phyloP scores from a whole-genome alignment of 176 grass and related monocot genomes.

The Aegilops speltoides region DNA sequence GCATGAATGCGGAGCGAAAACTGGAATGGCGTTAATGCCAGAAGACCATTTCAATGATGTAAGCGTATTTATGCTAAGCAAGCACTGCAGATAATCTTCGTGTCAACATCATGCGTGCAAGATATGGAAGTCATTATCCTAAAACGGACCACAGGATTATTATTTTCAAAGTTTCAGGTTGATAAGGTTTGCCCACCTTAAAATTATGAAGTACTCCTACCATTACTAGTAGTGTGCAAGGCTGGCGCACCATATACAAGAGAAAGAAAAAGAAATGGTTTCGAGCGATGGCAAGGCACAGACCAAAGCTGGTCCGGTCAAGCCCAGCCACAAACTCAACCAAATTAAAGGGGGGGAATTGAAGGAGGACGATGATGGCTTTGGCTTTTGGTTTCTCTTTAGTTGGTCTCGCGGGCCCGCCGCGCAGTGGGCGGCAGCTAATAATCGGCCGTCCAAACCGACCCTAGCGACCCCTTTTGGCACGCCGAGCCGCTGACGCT shows the following conservation, averaged over 20 bases:
- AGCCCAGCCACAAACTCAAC: slow-evolving; percentile 18
- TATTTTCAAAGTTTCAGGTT: not conserved
- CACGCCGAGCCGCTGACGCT: slow-evolving; percentile 9
- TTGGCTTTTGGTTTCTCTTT: slow-evolving; percentile 14
- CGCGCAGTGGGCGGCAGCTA: slow-evolving; percentile 36
- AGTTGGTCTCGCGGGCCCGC: slow-evolving; percentile 24
- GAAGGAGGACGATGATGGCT: slow-evolving; percentile 3
- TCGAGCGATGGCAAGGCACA: not conserved
- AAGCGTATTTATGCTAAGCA: not conserved
- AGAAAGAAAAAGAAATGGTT: not conserved
- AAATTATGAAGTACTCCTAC: not conserved
- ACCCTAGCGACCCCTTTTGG: slow-evolving; percentile 25
- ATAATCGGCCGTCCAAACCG: slow-evolving; percentile 44
- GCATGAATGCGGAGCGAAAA: not conserved
- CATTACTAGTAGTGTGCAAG: not conserved
- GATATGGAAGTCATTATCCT: not conserved
- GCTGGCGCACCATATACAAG: not conserved
- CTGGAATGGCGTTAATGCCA: not conserved
- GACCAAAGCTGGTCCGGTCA: not conserved
- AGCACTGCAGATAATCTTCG: not conserved
- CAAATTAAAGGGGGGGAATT: not conserved
- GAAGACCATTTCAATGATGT: not conserved
- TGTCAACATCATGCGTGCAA: slow-evolving; percentile 15
- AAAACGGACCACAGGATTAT: not conserved
- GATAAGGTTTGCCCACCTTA: slow-evolving; percentile 4